These are phyloP conservation scores for Linum lewisii DNA, from an alignment of 345 rosid species.

Conservation along the genomic window DNA sequence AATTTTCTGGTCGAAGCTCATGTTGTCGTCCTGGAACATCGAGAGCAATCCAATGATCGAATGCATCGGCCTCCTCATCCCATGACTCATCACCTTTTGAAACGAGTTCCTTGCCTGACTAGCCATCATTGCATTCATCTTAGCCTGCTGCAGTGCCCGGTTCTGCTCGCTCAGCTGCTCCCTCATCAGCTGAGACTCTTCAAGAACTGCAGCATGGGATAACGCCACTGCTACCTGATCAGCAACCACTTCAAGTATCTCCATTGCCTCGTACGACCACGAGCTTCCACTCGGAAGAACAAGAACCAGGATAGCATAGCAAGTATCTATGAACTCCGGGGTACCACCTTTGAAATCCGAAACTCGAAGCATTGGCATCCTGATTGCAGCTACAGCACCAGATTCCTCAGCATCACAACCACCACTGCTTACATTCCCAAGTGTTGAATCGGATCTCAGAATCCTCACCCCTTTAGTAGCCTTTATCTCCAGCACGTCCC, in stretches of 20 bases:
- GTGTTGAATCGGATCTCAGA: constrained; percentile 53
- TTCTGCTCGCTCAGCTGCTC: constrained; percentile 73
- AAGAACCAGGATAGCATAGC: constrained; percentile 74
- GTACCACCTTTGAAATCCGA: constrained; percentile 93
- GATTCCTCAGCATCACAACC: constrained; percentile 31
- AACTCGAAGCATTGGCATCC: constrained; percentile 85
- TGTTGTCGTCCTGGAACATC: constrained; percentile 45
- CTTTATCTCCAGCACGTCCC: constrained; percentile 55
- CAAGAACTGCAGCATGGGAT: constrained; percentile 91
- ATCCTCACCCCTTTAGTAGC: constrained; percentile 51
- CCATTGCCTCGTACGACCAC: constrained; percentile 65
- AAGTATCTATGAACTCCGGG: constrained; percentile 60
- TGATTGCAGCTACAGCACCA: constrained; percentile 76
- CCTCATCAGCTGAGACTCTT: constrained; percentile 85
- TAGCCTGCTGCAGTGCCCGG: constrained; percentile 63
- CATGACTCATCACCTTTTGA: constrained; percentile 94
- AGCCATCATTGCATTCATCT: constrained; percentile 89
- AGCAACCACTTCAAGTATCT: constrained; percentile 91
- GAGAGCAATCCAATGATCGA: constrained; percentile 84
- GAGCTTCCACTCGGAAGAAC: constrained; percentile 51
- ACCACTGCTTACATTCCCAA: constrained; percentile 59
- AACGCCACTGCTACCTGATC: constrained; percentile 98
- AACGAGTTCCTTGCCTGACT: constrained; percentile 80
- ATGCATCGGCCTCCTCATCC: constrained; percentile 96
- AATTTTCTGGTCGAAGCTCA: constrained; percentile 54